phyloP scores from a whole-genome alignment of 2,329 filamentous ascomycete species.

The Ophiostoma tasmaniense region DNA sequence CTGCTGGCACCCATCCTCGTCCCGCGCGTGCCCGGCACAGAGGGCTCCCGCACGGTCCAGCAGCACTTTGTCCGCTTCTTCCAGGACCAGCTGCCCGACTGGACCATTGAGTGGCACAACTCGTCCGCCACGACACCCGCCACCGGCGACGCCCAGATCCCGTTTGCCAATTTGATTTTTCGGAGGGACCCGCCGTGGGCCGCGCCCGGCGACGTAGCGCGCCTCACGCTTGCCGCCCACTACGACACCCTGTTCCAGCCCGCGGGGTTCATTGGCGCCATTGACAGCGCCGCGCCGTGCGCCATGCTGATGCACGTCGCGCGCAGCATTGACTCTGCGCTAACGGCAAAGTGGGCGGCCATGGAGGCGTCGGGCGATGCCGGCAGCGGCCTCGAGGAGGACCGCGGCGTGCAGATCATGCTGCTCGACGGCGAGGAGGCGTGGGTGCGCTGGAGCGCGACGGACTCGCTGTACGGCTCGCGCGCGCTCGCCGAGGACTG shows the following conservation, averaged over 20 bases:
- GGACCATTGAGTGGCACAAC: constrained; percentile 80
- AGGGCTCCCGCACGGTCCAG: constrained; percentile 63
- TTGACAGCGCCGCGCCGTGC: constrained; percentile 87
- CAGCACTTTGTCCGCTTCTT: constrained; percentile 84
- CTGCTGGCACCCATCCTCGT: constrained; percentile 81
- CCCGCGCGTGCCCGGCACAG: constrained; percentile 79
- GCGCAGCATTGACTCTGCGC: constrained; percentile 65
- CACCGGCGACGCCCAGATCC: constrained; percentile 60
- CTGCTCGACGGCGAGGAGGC: constrained; percentile 93
- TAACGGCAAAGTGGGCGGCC: constrained; percentile 73
- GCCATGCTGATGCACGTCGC: constrained; percentile 87
- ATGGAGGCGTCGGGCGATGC: constrained; percentile 54
- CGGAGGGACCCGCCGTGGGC: constrained; percentile 82
- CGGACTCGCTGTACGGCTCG: constrained; percentile 82
- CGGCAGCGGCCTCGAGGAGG: constrained; percentile 55
- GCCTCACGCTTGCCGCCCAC: constrained; percentile 83
- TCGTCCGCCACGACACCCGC: constrained; percentile 76
- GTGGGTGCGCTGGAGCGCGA: constrained; percentile 68
- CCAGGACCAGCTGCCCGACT: constrained; percentile 60
- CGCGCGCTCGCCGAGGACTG: constrained; percentile 74
- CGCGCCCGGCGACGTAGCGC: constrained; percentile 61
- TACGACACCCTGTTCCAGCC: constrained; percentile 81
- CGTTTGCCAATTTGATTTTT: constrained; percentile 81
- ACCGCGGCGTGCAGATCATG: constrained; percentile 78
- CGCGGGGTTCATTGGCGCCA: constrained; percentile 84